These are phyloP conservation scores for Yarrowia phangngaensis DNA, from an alignment of 805 yeast species.

Conservation along the genomic window DNA sequence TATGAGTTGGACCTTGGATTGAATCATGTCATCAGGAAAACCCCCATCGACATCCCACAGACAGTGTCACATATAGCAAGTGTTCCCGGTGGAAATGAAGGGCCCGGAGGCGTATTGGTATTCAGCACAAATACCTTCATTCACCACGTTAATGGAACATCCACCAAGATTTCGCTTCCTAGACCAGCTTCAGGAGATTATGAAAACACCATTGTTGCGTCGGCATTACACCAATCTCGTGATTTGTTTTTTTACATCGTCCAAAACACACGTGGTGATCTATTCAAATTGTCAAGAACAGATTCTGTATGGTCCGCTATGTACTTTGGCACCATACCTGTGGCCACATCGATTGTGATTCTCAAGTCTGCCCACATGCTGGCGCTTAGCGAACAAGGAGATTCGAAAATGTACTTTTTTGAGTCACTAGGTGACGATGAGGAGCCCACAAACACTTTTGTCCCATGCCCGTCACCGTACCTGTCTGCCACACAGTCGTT, in stretches of 20 bases:
- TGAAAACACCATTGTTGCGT: conserved; percentile 45
- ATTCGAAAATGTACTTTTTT: conserved; percentile 72
- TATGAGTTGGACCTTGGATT: conserved; percentile 86
- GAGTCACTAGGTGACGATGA: conserved; percentile 64
- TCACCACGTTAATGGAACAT: conserved; percentile 28
- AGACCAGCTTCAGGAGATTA: conserved; percentile 27
- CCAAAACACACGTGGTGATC: conserved; percentile 70
- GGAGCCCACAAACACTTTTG: conserved; percentile 31
- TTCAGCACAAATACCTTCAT: conserved; percentile 38
- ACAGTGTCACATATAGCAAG: conserved; percentile 55
- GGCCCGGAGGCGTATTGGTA: conserved; percentile 65
- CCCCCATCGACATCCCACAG: conserved; percentile 42
- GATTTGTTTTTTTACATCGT: conserved; percentile 60
- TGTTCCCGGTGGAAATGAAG: conserved; percentile 69
- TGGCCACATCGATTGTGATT: conserved; percentile 53
- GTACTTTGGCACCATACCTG: conserved; percentile 75
- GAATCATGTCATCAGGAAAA: conserved; percentile 62
- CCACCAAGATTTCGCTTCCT: conserved; percentile 1
- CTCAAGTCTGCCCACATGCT: conserved; percentile 73
- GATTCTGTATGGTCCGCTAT: conserved; percentile 48
- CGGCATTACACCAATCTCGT: conserved; percentile 64
- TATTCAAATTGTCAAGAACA: conserved; percentile 59
- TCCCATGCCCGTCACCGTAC: background rate
- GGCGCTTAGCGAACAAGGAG: conserved; percentile 59
- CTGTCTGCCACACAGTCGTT: conserved; percentile 16